phyloP scores from a whole-genome alignment of 805 yeast genomes.

The Suhomyces xylopsoci region DNA sequence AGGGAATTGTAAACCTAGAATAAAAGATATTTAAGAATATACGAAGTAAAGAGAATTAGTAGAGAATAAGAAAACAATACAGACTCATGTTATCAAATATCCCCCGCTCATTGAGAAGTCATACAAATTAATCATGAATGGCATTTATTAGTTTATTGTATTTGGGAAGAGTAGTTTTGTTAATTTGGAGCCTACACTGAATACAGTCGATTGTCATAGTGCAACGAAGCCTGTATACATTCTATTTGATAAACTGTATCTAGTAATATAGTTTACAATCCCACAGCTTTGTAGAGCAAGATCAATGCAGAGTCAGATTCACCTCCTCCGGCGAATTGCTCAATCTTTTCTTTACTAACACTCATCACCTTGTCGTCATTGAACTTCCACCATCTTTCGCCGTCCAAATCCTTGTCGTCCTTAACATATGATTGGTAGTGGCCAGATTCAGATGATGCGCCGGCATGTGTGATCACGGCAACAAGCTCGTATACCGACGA shows the following conservation, averaged over 20 bases:
- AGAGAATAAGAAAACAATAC: no score
- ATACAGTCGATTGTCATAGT: no score
- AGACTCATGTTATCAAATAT: no score
- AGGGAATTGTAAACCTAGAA: constrained; percentile 32
- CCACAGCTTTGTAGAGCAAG: constrained; percentile 79
- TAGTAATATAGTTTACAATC: constrained; percentile 33
- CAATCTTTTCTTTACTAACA: constrained; percentile 80
- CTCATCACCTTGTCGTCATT: constrained; percentile 85
- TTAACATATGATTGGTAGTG: constrained; percentile 90
- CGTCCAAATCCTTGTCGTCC: constrained; percentile 60
- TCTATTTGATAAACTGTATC: background rate
- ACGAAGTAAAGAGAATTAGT: background rate
- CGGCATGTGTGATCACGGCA: constrained; percentile 89
- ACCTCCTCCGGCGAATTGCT: constrained; percentile 91
- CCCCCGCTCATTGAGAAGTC: no score
- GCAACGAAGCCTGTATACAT: no score
- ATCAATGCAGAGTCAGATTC: constrained; percentile 95
- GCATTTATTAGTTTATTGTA: no score
- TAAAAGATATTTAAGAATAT: background rate
- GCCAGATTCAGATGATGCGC: constrained; percentile 95
- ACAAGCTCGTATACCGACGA: constrained; percentile 80
- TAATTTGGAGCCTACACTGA: no score
- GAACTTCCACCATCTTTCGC: constrained; percentile 88
- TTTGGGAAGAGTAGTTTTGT: no score
- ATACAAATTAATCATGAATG: no score